A percentile compares a stretch with the other conserved stretches of the same genome.
Conservation (phyloP, 352 stramenopile genomes). For the Pythium scleroteichum region DNA sequence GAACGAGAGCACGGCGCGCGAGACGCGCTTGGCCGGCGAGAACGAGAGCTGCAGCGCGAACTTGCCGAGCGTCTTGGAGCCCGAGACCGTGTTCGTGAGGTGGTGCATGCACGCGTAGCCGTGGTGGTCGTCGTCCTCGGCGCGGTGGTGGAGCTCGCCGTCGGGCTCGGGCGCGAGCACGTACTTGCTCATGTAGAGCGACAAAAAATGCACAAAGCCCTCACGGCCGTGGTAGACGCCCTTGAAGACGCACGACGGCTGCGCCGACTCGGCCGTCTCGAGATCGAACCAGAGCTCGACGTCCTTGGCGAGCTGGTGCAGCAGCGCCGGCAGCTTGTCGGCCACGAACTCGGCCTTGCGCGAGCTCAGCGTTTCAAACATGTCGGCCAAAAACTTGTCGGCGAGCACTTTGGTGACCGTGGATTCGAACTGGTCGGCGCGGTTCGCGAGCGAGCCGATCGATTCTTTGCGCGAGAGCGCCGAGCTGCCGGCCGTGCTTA, state of each 20-base stretch:
- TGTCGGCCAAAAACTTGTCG: slow-evolving; percentile 67
- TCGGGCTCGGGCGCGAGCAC: slow-evolving; percentile 54
- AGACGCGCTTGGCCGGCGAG: slow-evolving; percentile 79
- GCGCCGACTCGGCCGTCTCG: slow-evolving; percentile 67
- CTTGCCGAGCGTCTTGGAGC: slow-evolving; percentile 72
- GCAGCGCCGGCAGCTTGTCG: slow-evolving; percentile 60
- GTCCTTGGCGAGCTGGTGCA: slow-evolving; percentile 86
- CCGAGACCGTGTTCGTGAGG: slow-evolving; percentile 76
- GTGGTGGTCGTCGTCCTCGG: slow-evolving; percentile 79
- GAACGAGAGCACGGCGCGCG: slow-evolving; percentile 82
- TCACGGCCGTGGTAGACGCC: slow-evolving; percentile 86
- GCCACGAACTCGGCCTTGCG: slow-evolving; percentile 45
- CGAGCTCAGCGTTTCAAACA: slow-evolving; percentile 53
- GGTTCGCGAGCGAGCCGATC: slow-evolving; percentile 4
- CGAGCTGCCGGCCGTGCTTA: slow-evolving; percentile 40
- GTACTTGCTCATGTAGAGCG: slow-evolving; percentile 83
- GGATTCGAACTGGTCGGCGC: slow-evolving; percentile 34
- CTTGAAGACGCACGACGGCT: slow-evolving; percentile 86
- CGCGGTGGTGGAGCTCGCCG: slow-evolving; percentile 48
- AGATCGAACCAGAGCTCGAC: slow-evolving; percentile 84
- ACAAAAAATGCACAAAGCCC: slow-evolving; percentile 82
- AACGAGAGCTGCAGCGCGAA: slow-evolving; percentile 82
- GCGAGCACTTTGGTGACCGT: slow-evolving; percentile 70
- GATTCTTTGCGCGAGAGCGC: slow-evolving; percentile 11
- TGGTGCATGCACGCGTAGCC: slow-evolving; percentile 56